A percentile compares a stretch with the other conserved stretches of the same genome.
These are phyloP conservation scores for Wickerhamiella sergipiensis DNA, from an alignment of 805 yeast genomes.

Conservation along the genomic window DNA sequence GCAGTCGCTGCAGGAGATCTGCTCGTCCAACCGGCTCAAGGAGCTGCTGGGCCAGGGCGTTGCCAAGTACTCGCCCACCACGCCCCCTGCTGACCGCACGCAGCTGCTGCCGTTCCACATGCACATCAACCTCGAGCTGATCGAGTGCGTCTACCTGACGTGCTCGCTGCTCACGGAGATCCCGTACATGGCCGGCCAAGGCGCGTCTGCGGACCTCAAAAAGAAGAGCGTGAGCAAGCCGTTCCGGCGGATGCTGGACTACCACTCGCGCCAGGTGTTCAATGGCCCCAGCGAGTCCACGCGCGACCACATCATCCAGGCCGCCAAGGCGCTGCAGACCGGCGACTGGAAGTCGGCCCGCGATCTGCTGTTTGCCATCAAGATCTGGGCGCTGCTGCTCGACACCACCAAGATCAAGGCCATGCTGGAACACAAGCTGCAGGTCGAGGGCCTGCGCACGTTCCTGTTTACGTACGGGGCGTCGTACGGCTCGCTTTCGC, in stretches of 20 bases:
- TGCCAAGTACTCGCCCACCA: conserved; percentile 38
- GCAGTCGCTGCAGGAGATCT: conserved; percentile 75
- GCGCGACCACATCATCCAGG: conserved; percentile 83
- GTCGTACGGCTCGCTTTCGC: conserved; percentile 53
- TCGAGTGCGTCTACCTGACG: conserved; percentile 89
- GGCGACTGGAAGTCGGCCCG: conserved; percentile 83
- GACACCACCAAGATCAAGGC: conserved; percentile 41
- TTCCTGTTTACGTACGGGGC: conserved; percentile 74
- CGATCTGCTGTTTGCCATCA: conserved; percentile 57
- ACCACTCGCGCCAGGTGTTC: conserved; percentile 86
- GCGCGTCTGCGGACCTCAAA: conserved; percentile 37
- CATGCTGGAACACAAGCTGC: conserved; percentile 65
- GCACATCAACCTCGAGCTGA: conserved; percentile 90
- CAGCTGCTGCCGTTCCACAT: conserved; percentile 92
- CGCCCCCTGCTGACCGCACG: conserved; percentile 40
- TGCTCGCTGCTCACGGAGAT: conserved; percentile 80
- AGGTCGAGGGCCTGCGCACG: conserved; percentile 85
- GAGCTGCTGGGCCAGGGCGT: conserved; percentile 90
- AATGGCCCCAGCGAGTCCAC: conserved; percentile 97
- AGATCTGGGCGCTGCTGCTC: conserved; percentile 75
- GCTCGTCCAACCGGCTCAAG: conserved; percentile 71
- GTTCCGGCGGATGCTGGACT: conserved; percentile 81
- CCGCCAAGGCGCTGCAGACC: conserved; percentile 72
- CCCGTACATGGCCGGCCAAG: conserved; percentile 72
- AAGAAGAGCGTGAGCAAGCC: conserved; percentile 65